Percentiles rank a stretch among this genome's conserved stretches.
Evolutionary conservation across 2,329 filamentous ascomycete genomes (phyloP).

Genomic region (Alternaria consortialis): DNA sequence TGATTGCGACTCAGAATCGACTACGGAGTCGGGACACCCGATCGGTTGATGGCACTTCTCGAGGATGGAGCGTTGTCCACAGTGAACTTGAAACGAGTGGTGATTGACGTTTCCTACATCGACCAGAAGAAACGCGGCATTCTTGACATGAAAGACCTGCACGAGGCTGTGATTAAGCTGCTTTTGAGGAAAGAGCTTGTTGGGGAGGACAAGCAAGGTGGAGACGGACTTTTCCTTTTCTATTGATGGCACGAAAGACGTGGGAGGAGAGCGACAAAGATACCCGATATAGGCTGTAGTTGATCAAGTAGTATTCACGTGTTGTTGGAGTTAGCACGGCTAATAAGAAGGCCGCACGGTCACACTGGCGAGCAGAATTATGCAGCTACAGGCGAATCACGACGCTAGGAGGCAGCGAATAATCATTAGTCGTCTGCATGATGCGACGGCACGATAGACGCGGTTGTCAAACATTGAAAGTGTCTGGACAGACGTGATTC

Average conservation of each 20-base stretch:
- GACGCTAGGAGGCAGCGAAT: constrained; percentile 12
- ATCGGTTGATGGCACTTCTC: constrained; percentile 81
- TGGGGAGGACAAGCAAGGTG: constrained; percentile 39
- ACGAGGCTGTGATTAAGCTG: constrained; percentile 79
- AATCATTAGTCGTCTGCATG: not conserved
- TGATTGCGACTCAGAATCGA: constrained; percentile 67
- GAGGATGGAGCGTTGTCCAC: constrained; percentile 80
- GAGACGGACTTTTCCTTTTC: constrained; percentile 44
- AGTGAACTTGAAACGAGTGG: constrained; percentile 76
- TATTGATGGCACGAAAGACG: constrained; percentile 27
- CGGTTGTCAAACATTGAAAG: not conserved
- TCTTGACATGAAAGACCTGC: constrained; percentile 93
- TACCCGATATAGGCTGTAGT: constrained; percentile 16
- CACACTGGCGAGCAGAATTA: constrained; percentile 28
- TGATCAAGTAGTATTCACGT: constrained; percentile 9
- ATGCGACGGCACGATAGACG: not conserved
- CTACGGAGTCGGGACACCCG: constrained; percentile 89
- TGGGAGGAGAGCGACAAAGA: constrained; percentile 12
- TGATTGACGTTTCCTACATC: constrained; percentile 91
- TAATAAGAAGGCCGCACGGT: constrained; percentile 22
- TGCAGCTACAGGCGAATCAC: constrained; percentile 28
- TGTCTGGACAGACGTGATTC: not conserved
- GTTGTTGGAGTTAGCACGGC: constrained; percentile 18
- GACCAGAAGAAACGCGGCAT: constrained; percentile 94
- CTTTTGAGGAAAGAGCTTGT: constrained; percentile 75